Evolutionary conservation across 768 basidiomycete species (phyloP).

Genomic region (Pisolithus orientalis): DNA sequence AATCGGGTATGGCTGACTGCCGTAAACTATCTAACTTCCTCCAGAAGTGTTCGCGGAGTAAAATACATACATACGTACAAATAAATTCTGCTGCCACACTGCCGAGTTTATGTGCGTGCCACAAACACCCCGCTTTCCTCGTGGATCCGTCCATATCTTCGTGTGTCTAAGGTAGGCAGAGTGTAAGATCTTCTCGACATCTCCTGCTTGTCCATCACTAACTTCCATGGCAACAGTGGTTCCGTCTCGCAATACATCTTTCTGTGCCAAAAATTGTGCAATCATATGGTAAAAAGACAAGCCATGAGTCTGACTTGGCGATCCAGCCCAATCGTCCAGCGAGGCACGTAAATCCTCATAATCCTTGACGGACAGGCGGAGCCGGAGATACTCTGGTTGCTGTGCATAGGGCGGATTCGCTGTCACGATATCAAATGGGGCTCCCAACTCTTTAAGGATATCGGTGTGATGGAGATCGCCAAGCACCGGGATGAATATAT

Average conservation of each 20-base stretch:
- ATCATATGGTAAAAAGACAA: conserved; percentile 73
- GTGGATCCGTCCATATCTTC: conserved; percentile 78
- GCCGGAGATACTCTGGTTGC: conserved; percentile 48
- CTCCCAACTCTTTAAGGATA: conserved; percentile 24
- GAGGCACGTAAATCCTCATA: conserved; percentile 82
- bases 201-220: conserved; percentile 62
- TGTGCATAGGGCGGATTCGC: conserved; percentile 88
- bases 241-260: conserved; percentile 46
- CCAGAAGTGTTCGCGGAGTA: too few species aligned
- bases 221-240: conserved; percentile 75
- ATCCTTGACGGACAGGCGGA: conserved; percentile 61
- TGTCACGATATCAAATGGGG: conserved; percentile 71
- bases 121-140: conserved; percentile 70
- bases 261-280: conserved; percentile 46
- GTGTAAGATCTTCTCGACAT: conserved; percentile 54
- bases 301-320: conserved; percentile 32
- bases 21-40: too few species aligned
- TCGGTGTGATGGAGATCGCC: conserved; percentile 35
- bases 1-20: too few species aligned
- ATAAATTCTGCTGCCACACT: not conserved
- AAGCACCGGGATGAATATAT: conserved; percentile 35
- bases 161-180: conserved; percentile 41
- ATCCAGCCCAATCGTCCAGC: conserved; percentile 58
- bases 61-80: too few species aligned
- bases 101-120: conserved; percentile 34